A percentile compares a stretch with the other conserved stretches of the same genome.
These are phyloP conservation scores for Dendrostoma leiphaemia DNA, from an alignment of 2,329 filamentous ascomycete species.

Conservation along the genomic window DNA sequence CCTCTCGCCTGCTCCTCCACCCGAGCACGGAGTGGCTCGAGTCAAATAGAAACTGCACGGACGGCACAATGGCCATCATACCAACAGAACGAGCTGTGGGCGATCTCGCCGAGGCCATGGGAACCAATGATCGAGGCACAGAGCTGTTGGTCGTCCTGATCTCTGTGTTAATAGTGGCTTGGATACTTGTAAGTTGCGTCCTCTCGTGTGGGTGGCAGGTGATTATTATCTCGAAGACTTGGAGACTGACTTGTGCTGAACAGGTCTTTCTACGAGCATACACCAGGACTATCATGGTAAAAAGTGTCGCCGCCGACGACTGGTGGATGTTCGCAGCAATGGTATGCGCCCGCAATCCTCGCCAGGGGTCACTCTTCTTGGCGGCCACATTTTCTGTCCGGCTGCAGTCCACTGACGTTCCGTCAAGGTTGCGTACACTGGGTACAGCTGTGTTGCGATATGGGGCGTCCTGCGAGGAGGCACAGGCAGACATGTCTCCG, in stretches of 20 bases:
- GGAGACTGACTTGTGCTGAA: background rate
- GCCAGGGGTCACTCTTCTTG: too few relatives aligned
- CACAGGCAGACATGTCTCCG: constrained; percentile 25
- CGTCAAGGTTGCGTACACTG: constrained; percentile 33
- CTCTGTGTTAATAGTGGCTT: background rate
- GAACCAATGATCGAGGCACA: background rate
- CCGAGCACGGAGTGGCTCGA: too few relatives aligned
- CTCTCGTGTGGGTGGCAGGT: too few relatives aligned
- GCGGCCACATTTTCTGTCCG: too few relatives aligned
- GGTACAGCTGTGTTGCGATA: constrained; percentile 30
- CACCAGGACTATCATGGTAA: constrained; percentile 42
- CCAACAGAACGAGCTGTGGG: background rate
- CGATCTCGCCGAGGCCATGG: background rate
- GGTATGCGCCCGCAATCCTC: constrained; percentile 28
- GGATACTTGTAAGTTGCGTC: constrained; percentile 6
- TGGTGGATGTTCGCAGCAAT: constrained; percentile 44
- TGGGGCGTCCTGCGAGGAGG: constrained; percentile 30
- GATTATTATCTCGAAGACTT: too few relatives aligned
- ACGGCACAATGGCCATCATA: too few relatives aligned
- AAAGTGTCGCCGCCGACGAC: constrained; percentile 44
- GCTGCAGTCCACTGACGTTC: background rate
- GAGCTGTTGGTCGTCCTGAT: constrained; percentile 7
- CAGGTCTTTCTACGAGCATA: constrained; percentile 40
- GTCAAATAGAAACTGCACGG: too few relatives aligned
- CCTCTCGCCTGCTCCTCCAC: too few relatives aligned